Conservation (phyloP, 2,329 filamentous ascomycete genomes). For the Lizonia empirigonia region DNA sequence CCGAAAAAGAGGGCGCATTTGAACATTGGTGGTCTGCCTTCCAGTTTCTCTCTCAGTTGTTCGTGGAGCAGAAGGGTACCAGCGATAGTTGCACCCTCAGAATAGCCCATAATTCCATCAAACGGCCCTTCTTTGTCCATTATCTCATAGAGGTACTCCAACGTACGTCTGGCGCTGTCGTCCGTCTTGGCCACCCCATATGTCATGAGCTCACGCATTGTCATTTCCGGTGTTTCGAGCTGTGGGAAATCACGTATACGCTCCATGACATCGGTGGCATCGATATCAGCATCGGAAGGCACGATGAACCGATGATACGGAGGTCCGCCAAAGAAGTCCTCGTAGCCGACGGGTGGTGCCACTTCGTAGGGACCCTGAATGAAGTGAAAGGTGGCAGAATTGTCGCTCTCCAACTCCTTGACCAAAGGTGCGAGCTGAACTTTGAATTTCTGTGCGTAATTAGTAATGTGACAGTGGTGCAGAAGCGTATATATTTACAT, state of each 20-base stretch:
- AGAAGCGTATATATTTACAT: constrained; percentile 17
- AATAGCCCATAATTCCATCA: constrained; percentile 65
- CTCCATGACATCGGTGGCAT: constrained; percentile 38
- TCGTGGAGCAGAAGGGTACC: constrained; percentile 47
- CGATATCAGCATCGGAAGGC: constrained; percentile 21
- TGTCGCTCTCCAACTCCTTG: constrained; percentile 32
- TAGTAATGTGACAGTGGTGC: background rate
- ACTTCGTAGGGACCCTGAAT: constrained; percentile 36
- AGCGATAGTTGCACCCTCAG: constrained; percentile 64
- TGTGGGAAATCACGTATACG: constrained; percentile 62
- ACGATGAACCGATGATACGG: constrained; percentile 36
- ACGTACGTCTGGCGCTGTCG: constrained; percentile 26
- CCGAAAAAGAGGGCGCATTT: constrained; percentile 58
- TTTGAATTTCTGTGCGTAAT: constrained; percentile 30
- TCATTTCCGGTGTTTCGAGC: constrained; percentile 60
- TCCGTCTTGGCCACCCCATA: constrained; percentile 45
- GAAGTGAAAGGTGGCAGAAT: constrained; percentile 30
- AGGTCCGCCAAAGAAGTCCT: constrained; percentile 37
- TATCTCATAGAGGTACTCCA: constrained; percentile 28
- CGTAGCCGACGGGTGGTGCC: constrained; percentile 29
- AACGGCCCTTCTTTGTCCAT: constrained; percentile 41
- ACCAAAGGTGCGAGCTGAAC: constrained; percentile 35
- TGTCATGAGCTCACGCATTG: constrained; percentile 58
- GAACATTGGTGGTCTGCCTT: constrained; percentile 34
- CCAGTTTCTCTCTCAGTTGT: constrained; percentile 22